A percentile compares a stretch with the other conserved stretches of the same genome.
phyloP scores from a whole-genome alignment of 2,329 filamentous ascomycete genomes.

The Aureobasidium musti region DNA sequence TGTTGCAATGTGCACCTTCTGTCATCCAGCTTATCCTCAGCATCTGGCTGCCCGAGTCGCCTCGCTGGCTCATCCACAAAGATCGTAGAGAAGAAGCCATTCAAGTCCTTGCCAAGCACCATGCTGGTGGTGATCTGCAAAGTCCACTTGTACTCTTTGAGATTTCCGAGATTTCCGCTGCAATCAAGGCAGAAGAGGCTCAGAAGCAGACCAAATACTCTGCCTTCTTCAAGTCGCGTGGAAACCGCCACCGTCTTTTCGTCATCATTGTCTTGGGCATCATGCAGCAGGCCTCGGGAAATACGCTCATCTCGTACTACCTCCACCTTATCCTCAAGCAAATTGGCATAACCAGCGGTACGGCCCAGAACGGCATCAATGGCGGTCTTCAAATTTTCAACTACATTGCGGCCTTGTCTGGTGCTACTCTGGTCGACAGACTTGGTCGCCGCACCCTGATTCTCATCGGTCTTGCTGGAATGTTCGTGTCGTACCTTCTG shows the following conservation, averaged over 20 bases:
- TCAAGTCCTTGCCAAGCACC: slow-evolving; percentile 62
- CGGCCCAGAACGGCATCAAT: slow-evolving; percentile 46
- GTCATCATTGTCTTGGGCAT: slow-evolving; percentile 55
- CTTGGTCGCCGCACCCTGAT: slow-evolving; percentile 42
- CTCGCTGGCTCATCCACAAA: slow-evolving; percentile 51
- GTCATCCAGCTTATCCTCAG: slow-evolving; percentile 46
- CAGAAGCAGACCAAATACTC: slow-evolving; percentile 1
- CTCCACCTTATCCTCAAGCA: slow-evolving; percentile 37
- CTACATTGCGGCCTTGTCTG: slow-evolving; percentile 56
- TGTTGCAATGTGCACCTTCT: slow-evolving; percentile 41
- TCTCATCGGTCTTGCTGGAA: slow-evolving; percentile 43
- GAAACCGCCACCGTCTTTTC: slow-evolving; percentile 55
- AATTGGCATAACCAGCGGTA: slow-evolving; percentile 36
- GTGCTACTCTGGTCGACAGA: slow-evolving; percentile 41
- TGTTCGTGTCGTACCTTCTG: slow-evolving; percentile 31
- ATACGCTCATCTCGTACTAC: slow-evolving; percentile 49
- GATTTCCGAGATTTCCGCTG: slow-evolving; percentile 59
- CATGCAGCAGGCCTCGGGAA: slow-evolving; percentile 59
- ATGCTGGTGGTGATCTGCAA: slow-evolving; percentile 62
- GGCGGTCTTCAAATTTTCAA: slow-evolving; percentile 62
- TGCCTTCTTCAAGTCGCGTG: slow-evolving; percentile 56
- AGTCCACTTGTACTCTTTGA: slow-evolving; percentile 66
- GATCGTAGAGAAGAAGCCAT: slow-evolving; percentile 47
- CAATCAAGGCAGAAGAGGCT: background rate
- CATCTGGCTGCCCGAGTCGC: slow-evolving; percentile 57